Evolutionary conservation across 257 asterid species (phyloP).

Genomic region (Pogostemon cablin): DNA sequence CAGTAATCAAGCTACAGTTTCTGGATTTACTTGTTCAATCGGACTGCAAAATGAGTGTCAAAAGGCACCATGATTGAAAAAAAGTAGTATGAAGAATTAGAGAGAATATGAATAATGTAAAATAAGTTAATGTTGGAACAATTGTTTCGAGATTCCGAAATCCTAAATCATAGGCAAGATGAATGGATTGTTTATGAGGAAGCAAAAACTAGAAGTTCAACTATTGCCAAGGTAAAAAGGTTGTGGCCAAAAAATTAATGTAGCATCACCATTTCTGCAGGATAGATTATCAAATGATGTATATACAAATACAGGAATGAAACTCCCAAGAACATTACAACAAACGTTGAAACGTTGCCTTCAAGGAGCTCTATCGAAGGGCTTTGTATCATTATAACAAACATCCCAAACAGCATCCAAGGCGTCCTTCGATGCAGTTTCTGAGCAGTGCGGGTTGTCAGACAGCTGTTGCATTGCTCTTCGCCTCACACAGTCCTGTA

Average conservation of each 20-base stretch:
- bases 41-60: background rate
- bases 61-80: background rate
- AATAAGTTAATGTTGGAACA: background rate
- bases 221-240: background rate
- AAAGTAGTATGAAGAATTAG: too few relatives aligned
- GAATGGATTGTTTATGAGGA: background rate
- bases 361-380: slow-evolving; percentile 91
- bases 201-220: slow-evolving; percentile 9
- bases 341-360: background rate
- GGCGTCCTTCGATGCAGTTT: slow-evolving; percentile 78
- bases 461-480: slow-evolving; percentile 72
- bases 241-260: background rate
- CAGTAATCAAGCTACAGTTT: background rate
- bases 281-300: background rate
- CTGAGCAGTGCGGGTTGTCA: slow-evolving; percentile 75
- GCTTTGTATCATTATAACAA: slow-evolving; percentile 88
- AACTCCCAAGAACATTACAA: background rate
- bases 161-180: background rate
- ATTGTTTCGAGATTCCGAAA: background rate
- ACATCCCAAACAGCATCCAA: slow-evolving; percentile 94
- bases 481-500: slow-evolving; percentile 79
- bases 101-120: background rate
- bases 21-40: background rate
- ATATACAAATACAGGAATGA: background rate
- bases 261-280: background rate